These are phyloP conservation scores for Gyromitra esculenta DNA, from an alignment of 2,329 filamentous ascomycete species.

Conservation along the genomic window DNA sequence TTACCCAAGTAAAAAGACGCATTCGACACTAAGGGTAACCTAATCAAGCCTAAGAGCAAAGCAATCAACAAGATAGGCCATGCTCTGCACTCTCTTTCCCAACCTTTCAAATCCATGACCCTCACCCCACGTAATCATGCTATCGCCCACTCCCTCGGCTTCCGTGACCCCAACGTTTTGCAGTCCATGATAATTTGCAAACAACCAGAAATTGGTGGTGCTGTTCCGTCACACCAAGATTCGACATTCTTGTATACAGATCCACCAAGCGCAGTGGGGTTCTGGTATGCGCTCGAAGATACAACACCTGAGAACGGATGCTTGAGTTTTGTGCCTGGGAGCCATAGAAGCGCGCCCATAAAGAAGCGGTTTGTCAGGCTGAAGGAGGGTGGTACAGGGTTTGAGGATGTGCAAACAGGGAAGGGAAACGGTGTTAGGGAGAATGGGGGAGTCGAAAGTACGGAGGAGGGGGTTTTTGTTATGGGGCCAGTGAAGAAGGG, in stretches of 20 bases:
- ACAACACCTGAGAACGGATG: constrained; percentile 87
- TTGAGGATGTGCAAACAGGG: constrained; percentile 74
- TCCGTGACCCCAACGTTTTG: constrained; percentile 77
- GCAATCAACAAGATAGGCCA: constrained; percentile 93
- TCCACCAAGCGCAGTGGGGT: constrained; percentile 87
- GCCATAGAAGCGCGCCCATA: constrained; percentile 78
- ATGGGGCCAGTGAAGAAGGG: constrained; percentile 90
- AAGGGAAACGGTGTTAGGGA: constrained; percentile 63
- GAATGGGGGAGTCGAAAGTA: constrained; percentile 60
- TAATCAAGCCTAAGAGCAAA: constrained; percentile 80
- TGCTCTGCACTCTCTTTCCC: constrained; percentile 74
- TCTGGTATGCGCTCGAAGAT: constrained; percentile 97
- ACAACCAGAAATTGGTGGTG: constrained; percentile 92
- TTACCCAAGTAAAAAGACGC: constrained; percentile 68
- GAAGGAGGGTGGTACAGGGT: constrained; percentile 69
- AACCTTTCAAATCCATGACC: constrained; percentile 69
- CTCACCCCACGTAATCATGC: constrained; percentile 68
- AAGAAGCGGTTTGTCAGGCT: constrained; percentile 78
- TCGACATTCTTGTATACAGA: constrained; percentile 91
- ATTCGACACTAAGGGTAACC: constrained; percentile 71
- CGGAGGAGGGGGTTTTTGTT: constrained; percentile 68
- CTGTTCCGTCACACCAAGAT: constrained; percentile 91
- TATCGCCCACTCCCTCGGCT: constrained; percentile 77
- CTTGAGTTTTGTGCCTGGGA: constrained; percentile 83
- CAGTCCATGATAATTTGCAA: constrained; percentile 99